These are phyloP conservation scores for Oryza meyeriana DNA, from an alignment of 176 grass and related monocot genomes.

Conservation along the genomic window DNA sequence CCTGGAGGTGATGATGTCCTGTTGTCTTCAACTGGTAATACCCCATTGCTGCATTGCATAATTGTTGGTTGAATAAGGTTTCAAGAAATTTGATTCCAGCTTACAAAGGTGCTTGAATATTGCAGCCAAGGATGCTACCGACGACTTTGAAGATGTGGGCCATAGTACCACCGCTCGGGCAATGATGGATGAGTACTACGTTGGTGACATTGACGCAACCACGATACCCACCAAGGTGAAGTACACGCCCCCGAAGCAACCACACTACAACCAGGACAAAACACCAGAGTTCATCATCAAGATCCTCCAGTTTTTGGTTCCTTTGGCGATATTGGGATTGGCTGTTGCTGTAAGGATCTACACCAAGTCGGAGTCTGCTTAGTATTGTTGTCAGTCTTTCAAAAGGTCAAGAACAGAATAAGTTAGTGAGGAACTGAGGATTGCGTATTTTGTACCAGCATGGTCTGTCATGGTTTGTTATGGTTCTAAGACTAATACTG, in stretches of 20 bases:
- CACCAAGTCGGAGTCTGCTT: constrained; percentile 67
- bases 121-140: constrained; percentile 78
- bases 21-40: constrained; percentile 79
- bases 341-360: constrained; percentile 79
- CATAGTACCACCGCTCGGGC: constrained; percentile 67
- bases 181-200: constrained; percentile 71
- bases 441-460: constrained; percentile 27
- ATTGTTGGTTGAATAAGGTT: not conserved
- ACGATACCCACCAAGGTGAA: constrained; percentile 87
- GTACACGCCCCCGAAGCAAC: constrained; percentile 82
- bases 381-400: not conserved
- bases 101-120: not conserved
- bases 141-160: constrained; percentile 66
- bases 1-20: constrained; percentile 95
- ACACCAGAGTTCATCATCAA: constrained; percentile 77
- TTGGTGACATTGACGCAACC: constrained; percentile 57
- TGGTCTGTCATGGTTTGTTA: constrained; percentile 27
- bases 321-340: constrained; percentile 68
- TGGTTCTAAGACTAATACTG: constrained; percentile 6
- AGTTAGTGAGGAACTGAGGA: constrained; percentile 34
- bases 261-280: constrained; percentile 91
- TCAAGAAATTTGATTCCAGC: not conserved
- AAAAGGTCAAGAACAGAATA: constrained; percentile 37
- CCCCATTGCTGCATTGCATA: not conserved
- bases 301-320: constrained; percentile 90